Base-by-base conservation (phyloP, 345 rosid genomes). In the Abelmoschus esculentus region DNA sequence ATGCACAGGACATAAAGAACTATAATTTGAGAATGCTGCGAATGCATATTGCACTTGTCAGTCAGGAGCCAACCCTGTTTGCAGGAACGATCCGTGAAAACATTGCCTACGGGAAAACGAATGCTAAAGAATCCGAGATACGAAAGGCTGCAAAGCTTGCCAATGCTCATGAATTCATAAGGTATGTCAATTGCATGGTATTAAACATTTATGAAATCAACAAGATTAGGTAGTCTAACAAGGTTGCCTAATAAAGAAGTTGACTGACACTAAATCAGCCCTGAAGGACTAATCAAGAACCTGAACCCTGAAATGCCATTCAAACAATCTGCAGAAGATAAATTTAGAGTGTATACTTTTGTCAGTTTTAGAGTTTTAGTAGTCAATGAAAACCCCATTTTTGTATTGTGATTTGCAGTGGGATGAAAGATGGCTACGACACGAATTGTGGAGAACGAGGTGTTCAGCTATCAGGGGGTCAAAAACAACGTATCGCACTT, bases 391-490 rank as follows among this genome's bases (percentile, higher is more conserved):
- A 12, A 31, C 0, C 14, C 60, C 60, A 22, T 56, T 59, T 53
- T 59, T 6, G 31, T 64, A 9, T 44, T 71, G 38, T 14, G 3
- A 49, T 54, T 54, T 61, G 65, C 79, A 85, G 92, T 69, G 88
- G 90, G 71, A 84, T 88, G 90, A 83, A 82, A 69, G 90, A 84
- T 64, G 92, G 90, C 12, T 86, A 83, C 8, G 85, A 78, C 57
- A 87, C 92, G 10, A 68, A 76, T 74, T 83, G 87, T 58, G 89
- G 89, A 61, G 92, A 85, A 77, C 77, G 92, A 73, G 92, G 87
- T 61, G 81, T 79, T 49, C 92, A 87, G 75, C 84, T 83, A 61
- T 85, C 87, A 3, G 92, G 92, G 60, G 95, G 97, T 31, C 95
- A 90, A 59, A 90, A 89, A 61, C 97, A 87, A 55, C 74, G 90